These are phyloP conservation scores for Hypomontagnella submonticulosa DNA, from an alignment of 495 filamentous ascomycete species.

Conservation along the genomic window DNA sequence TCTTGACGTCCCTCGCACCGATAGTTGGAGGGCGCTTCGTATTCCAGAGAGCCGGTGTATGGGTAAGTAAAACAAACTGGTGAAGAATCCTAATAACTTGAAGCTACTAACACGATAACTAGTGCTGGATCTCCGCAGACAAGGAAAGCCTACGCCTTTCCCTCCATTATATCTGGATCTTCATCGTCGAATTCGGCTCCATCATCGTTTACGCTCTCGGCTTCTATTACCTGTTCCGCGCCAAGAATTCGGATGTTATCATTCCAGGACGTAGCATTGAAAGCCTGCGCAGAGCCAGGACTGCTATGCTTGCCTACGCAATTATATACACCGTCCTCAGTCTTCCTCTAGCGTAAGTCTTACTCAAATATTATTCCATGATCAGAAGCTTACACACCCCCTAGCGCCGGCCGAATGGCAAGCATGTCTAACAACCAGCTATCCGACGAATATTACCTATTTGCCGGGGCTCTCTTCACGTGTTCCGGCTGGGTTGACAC, in stretches of 20 bases:
- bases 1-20: conserved; percentile 63
- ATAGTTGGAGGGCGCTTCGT: conserved; percentile 57
- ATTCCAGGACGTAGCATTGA: conserved; percentile 19
- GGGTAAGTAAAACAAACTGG: conserved; percentile 54
- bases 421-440: conserved; percentile 61
- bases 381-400: conserved; percentile 48
- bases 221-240: conserved; percentile 63
- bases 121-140: conserved; percentile 67
- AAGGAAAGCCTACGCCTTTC: conserved; percentile 57
- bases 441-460: conserved; percentile 64
- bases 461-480: conserved; percentile 71
- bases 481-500: conserved; percentile 73
- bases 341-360: conserved; percentile 42
- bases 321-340: conserved; percentile 38
- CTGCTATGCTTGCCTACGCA: conserved; percentile 43
- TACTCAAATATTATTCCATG: not conserved
- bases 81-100: not conserved
- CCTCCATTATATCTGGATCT: conserved; percentile 75
- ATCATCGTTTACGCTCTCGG: conserved; percentile 66
- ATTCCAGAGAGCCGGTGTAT: conserved; percentile 65
- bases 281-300: conserved; percentile 26
- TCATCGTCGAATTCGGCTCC: conserved; percentile 71
- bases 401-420: conserved; percentile 70
- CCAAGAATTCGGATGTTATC: conserved; percentile 47
- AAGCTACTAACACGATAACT: conserved; percentile 10